A percentile compares a stretch with the other conserved stretches of the same genome.
Conservation (phyloP, 352 stramenopile species). For the Phytopythium chamaehyphon region DNA sequence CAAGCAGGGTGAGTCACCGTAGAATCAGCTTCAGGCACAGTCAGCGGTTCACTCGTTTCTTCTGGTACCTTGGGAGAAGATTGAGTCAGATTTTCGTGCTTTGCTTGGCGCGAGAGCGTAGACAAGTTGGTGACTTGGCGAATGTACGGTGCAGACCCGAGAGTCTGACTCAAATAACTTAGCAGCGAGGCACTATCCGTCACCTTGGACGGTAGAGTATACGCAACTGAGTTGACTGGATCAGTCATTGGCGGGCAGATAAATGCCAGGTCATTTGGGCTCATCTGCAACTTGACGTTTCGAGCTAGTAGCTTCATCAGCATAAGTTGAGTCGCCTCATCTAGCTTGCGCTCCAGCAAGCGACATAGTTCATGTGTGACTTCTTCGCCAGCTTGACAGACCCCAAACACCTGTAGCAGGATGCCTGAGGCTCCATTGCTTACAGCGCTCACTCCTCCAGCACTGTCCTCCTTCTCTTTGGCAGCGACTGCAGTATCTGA, state of each 20-base stretch:
- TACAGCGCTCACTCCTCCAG: too few species aligned
- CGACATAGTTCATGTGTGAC: slow-evolving; percentile 79
- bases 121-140: slow-evolving; percentile 36
- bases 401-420: slow-evolving; percentile 79
- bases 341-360: slow-evolving; percentile 80
- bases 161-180: slow-evolving; percentile 58
- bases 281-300: slow-evolving; percentile 86
- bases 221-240: slow-evolving; percentile 35
- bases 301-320: slow-evolving; percentile 84
- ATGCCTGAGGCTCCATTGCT: slow-evolving; percentile 34
- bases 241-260: slow-evolving; percentile 51
- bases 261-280: slow-evolving; percentile 63
- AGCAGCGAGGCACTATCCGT: slow-evolving; percentile 31
- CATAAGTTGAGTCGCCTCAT: slow-evolving; percentile 82
- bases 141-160: slow-evolving; percentile 49
- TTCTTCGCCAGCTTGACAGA: slow-evolving; percentile 76
- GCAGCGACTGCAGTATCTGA: too few species aligned
- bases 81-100: neutral
- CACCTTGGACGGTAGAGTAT: slow-evolving; percentile 39
- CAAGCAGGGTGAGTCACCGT: slow-evolving; percentile 23
- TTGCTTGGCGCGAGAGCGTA: slow-evolving; percentile 8
- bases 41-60: neutral
- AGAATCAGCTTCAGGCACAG: neutral
- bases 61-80: neutral
- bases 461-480: too few species aligned